Base-by-base conservation (phyloP, 352 stramenopile genomes). In the Globisporangium nunn region DNA sequence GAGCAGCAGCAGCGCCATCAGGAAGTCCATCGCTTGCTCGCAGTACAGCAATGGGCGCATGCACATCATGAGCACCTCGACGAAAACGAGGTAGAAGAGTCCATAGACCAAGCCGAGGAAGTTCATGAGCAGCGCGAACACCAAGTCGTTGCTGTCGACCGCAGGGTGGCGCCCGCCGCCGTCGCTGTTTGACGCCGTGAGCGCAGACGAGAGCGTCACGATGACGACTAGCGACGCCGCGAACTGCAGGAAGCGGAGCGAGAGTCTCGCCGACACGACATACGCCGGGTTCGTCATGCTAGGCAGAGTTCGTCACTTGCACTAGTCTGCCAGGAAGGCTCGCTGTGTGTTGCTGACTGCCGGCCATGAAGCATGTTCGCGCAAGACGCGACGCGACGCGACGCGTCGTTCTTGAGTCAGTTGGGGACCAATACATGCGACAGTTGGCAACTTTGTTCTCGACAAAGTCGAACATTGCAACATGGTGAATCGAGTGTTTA, bases 191-290 rank as follows among this genome's bases (percentile, higher is more conserved):
- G 23, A 17, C 44, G 41, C 39, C 1, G 40, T 29, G 14, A n/a
- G 41, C 28, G 15, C 41, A 4, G 44, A 58, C 7, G 57, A 62
- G 30, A 62, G 33, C 23, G 57, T 50, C 14, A 62, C 50, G 50
- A 62, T 35, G 23, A 52, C 40, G 14, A 58, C 28, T 3, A 62
- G 40, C 14, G 57, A 62, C 28, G 57, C 30, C 11, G 41, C 50
- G 17, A 62, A 62, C 33, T 62, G 57, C 29, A 62, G 50, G 50
- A 62, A 62, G 39, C 57, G 57, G 15, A 62, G 57, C 57, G 31
- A 15, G n/a, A 58, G 49, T 28, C 57, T 35, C 49, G 33, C 43
- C 39, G 58, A 72, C 5, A 79, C 56, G 40, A 63, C 56, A 17
- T 60, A 67, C 12, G 45, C 45, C 23, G 56, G 23, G 43, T 54